Percentiles rank a stretch among this genome's conserved stretches.
Evolutionary conservation across 352 stramenopile species (phyloP).

Genomic region (Phytophthora kernoviae): DNA sequence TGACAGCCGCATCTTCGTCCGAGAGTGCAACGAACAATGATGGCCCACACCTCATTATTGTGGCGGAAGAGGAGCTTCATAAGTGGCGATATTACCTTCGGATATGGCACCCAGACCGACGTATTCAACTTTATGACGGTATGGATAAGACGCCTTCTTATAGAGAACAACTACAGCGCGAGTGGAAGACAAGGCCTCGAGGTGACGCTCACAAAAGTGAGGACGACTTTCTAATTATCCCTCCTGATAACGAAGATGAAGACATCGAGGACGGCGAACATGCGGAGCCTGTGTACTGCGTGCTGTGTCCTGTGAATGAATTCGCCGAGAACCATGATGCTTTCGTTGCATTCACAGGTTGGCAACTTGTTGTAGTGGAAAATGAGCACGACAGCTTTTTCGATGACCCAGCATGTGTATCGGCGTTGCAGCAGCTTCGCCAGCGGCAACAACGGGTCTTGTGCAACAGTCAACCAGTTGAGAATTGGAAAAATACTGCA

Average conservation of each 20-base stretch:
- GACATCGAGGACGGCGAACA: constrained; percentile 60
- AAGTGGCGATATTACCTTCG: constrained; percentile 82
- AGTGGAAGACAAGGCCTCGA: constrained; percentile 57
- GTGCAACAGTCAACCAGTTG: constrained; percentile 64
- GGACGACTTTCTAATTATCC: constrained; percentile 32
- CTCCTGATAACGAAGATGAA: constrained; percentile 40
- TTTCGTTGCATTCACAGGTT: constrained; percentile 54
- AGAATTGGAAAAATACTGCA: constrained; percentile 55
- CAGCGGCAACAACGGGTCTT: constrained; percentile 61
- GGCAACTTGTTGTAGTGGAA: constrained; percentile 81
- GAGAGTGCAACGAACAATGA: background rate
- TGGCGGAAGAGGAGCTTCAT: constrained; percentile 74
- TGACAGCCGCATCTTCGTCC: background rate
- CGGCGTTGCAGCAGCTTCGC: constrained; percentile 46
- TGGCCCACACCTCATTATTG: constrained; percentile 79
- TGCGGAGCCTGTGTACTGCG: constrained; percentile 57
- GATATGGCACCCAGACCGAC: constrained; percentile 51
- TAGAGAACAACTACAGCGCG: constrained; percentile 49
- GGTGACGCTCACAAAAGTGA: constrained; percentile 24
- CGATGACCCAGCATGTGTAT: constrained; percentile 44
- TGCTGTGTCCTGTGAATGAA: constrained; percentile 58
- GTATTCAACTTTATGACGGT: constrained; percentile 68
- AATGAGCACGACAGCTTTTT: constrained; percentile 61
- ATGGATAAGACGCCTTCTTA: constrained; percentile 26
- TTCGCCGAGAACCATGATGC: constrained; percentile 59